Evolutionary conservation across 2,329 filamentous ascomycete species (phyloP).

Genomic region (Penicillium verrucosum): DNA sequence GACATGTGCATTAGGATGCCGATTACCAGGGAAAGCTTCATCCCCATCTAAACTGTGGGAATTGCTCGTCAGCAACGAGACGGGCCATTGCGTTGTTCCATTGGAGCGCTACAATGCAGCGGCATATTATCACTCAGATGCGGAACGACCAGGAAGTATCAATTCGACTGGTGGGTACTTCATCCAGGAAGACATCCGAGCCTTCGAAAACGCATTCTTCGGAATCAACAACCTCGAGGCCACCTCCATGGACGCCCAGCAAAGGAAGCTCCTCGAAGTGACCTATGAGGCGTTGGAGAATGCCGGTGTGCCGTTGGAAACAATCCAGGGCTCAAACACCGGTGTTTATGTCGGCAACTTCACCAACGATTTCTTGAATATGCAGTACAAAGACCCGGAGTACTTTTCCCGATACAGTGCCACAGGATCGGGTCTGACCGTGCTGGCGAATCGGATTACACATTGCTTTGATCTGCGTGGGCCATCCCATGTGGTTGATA

Average conservation of each 20-base stretch:
- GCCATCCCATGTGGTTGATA: not conserved
- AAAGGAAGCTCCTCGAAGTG: slow-evolving; percentile 2
- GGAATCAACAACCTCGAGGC: slow-evolving; percentile 2
- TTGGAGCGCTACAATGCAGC: not conserved
- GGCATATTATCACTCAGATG: not conserved
- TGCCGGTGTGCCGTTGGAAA: not conserved
- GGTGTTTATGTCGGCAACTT: slow-evolving; percentile 1
- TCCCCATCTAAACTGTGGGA: not conserved
- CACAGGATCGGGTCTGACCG: not conserved
- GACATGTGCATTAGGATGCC: not conserved
- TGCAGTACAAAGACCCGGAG: not conserved
- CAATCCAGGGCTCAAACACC: not conserved
- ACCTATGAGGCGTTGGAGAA: slow-evolving; percentile 3
- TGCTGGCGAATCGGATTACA: not conserved
- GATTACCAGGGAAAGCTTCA: not conserved
- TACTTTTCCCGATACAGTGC: not conserved
- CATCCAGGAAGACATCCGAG: not conserved
- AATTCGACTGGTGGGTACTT: not conserved
- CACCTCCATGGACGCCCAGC: slow-evolving; percentile 3
- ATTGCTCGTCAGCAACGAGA: not conserved
- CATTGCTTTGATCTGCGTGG: slow-evolving; percentile 3
- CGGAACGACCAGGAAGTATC: not conserved
- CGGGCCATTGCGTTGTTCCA: not conserved
- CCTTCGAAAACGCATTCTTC: slow-evolving; percentile 5
- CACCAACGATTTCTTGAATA: not conserved